Base-by-base conservation (phyloP, 2,329 filamentous ascomycete species). In the Hysterium pulicare region DNA sequence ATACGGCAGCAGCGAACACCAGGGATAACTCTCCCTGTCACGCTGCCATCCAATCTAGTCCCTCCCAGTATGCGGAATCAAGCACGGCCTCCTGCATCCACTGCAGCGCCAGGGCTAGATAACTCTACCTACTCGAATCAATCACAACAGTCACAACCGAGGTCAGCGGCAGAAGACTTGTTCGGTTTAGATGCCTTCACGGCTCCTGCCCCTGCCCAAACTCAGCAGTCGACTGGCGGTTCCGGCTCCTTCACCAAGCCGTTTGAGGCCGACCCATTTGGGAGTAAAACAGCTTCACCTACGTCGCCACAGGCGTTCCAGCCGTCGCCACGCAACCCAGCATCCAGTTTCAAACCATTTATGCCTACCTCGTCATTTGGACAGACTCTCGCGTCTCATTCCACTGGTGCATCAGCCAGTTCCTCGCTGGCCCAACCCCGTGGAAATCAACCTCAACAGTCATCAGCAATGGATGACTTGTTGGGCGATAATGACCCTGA, bases 331-430 rank as follows among this genome's bases (percentile, higher is more conserved):
- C 62, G 65, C 8, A 66, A 57, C 65, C 62, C 64, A 24, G 58
- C 70, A 11, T 73, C 72, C 15, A 77, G 76, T 1, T 95, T 96
- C 71, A 95, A 90, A 69, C 89, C 90, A 1, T 98, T 98, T 67
- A 72, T 93, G 33, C 93, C 93, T 0, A 90, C 89, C 0, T 97
- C 93, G 1, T 86, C 87, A 0, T 98, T 97, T 67, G 93, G 93
- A 5, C 86, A 90, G 57, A 85, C 83, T 22, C 73, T 97, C 47
- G 83, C 86, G 19, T 76, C 83, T 2, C 87, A 94, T 52, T 76
- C 78, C 20, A 95, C 90, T 7, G 90, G 89, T 17, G 81, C 73
- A 23, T 79, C 76, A 4, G 62, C 58, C 11, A 55, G 49, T 17
- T 67, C 72, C 36, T 74, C 75, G 3, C 69, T 72, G 15, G 67